A percentile compares a stretch with the other conserved stretches of the same genome.
Conservation (phyloP, 495 filamentous ascomycete species). For the Symbiotaphrina buchneri region DNA sequence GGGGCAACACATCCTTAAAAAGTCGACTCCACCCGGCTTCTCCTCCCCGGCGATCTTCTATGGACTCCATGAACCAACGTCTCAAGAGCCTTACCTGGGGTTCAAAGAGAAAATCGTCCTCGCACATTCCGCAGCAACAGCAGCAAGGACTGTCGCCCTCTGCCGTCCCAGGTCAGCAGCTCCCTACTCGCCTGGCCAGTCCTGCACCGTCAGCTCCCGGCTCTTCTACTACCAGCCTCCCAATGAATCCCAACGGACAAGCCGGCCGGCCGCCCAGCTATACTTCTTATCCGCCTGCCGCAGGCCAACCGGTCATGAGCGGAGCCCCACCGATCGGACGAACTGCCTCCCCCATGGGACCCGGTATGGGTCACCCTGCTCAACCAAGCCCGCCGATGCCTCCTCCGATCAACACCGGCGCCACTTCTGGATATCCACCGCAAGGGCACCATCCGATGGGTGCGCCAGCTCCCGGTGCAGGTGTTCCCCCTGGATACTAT, state of each 20-base stretch:
- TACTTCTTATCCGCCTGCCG: conserved; percentile 30
- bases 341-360: conserved; percentile 27
- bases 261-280: conserved; percentile 51
- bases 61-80: conserved; percentile 38
- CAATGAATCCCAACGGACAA: conserved; percentile 22
- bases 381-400: conserved; percentile 23
- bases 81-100: conserved; percentile 34
- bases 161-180: conserved; percentile 1
- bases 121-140: conserved; percentile 15
- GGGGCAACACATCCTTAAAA: background rate
- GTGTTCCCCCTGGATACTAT: conserved; percentile 4
- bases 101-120: conserved; percentile 26
- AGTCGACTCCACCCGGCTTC: conserved; percentile 3
- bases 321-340: conserved; percentile 12
- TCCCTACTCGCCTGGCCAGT: conserved; percentile 1
- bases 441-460: conserved; percentile 1
- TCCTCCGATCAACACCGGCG: conserved; percentile 5
- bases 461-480: conserved; percentile 1
- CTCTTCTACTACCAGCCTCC: conserved; percentile 27
- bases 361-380: conserved; percentile 22
- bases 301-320: conserved; percentile 1
- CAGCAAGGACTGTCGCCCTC: background rate
- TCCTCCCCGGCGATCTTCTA: conserved; percentile 16
- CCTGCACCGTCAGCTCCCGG: conserved; percentile 9
- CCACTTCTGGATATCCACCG: background rate